Percentiles rank a stretch among this genome's conserved stretches.
phyloP scores from a whole-genome alignment of 768 basidiomycete species.

The Aureoboletus auriporus region DNA sequence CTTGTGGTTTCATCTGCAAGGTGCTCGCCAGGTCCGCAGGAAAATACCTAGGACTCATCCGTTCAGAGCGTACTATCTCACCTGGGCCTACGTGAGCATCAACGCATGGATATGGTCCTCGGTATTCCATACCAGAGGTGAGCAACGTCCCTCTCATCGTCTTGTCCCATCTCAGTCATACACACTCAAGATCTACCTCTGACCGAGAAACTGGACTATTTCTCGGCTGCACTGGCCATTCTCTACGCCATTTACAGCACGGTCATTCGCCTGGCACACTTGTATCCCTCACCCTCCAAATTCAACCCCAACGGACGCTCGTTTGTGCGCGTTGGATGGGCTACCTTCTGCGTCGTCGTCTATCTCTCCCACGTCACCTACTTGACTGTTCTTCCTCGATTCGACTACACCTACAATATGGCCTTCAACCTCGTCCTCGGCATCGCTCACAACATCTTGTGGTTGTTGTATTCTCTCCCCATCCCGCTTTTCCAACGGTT shows the following conservation, averaged over 20 bases:
- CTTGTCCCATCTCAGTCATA: constrained; percentile 1
- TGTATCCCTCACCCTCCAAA: constrained; percentile 48
- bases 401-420: constrained; percentile 95
- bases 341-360: constrained; percentile 46
- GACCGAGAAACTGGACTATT: constrained; percentile 94
- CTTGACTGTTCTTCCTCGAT: constrained; percentile 68
- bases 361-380: constrained; percentile 78
- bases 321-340: constrained; percentile 36
- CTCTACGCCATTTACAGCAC: constrained; percentile 77
- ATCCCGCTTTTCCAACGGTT: constrained; percentile 51
- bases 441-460: constrained; percentile 72
- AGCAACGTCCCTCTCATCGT: constrained; percentile 19
- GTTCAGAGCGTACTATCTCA: constrained; percentile 63
- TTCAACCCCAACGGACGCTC: constrained; percentile 18
- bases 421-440: constrained; percentile 76
- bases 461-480: constrained; percentile 68
- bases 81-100: constrained; percentile 66
- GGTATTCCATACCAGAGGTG: constrained; percentile 91
- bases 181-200: constrained; percentile 58
- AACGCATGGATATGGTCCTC: constrained; percentile 93
- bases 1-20: constrained; percentile 67
- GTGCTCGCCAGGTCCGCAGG: constrained; percentile 45
- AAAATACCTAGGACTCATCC: constrained; percentile 56
- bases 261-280: constrained; percentile 69
- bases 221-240: constrained; percentile 86